phyloP scores from a whole-genome alignment of 2,329 filamentous ascomycete genomes.

The Fusarium nurragi region DNA sequence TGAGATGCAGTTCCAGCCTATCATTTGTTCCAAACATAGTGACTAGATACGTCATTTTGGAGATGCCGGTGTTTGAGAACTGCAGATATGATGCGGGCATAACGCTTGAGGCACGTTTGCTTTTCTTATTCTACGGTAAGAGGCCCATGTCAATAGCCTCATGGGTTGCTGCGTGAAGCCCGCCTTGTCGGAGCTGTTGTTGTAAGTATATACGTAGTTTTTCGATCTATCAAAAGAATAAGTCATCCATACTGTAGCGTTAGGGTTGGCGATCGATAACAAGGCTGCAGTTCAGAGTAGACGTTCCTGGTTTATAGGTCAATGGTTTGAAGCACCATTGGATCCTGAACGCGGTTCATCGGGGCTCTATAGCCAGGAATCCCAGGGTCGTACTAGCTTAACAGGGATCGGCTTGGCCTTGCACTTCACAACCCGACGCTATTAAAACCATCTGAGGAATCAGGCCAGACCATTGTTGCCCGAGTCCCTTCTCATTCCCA shows the following conservation, averaged over 20 bases:
- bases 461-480: constrained; percentile 16
- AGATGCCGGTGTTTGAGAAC: constrained; percentile 1
- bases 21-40: neutral
- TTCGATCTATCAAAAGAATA: constrained; percentile 18
- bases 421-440: neutral
- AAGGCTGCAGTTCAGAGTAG: neutral
- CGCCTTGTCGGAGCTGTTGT: neutral
- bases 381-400: constrained; percentile 6
- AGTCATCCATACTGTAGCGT: neutral
- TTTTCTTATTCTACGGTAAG: constrained; percentile 8
- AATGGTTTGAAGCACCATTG: constrained; percentile 22
- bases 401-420: constrained; percentile 18
- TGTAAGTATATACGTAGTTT: neutral
- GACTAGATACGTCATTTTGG: constrained; percentile 17
- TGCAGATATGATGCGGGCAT: constrained; percentile 17
- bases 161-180: neutral
- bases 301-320: constrained; percentile 11
- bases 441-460: constrained; percentile 8
- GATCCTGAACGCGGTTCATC: constrained; percentile 11
- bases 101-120: constrained; percentile 7
- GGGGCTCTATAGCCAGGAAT: constrained; percentile 11
- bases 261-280: constrained; percentile 9
- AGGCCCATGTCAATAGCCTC: neutral
- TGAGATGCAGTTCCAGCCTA: constrained; percentile 10
- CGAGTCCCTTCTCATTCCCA: neutral